Conservation (phyloP, 106 monocot species). For the Allium fistulosum region DNA sequence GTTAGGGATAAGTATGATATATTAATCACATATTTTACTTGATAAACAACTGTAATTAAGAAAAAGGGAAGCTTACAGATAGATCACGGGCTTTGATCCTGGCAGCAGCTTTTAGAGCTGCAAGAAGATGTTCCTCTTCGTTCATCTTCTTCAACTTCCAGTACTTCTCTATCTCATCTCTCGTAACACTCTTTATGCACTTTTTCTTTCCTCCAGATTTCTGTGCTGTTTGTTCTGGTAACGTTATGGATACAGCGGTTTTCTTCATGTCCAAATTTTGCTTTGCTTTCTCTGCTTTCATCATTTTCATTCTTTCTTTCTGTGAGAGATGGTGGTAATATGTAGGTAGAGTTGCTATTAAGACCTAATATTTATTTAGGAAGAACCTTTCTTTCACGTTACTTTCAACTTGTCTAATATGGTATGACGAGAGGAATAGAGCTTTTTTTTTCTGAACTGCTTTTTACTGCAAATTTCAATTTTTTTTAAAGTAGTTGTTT, state of each 20-base stretch:
- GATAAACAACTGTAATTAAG: background rate
- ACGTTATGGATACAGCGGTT: background rate
- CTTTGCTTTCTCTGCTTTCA: background rate
- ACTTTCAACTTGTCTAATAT: no score
- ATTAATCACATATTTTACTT: no score
- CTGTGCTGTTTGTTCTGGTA: background rate
- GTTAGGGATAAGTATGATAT: background rate
- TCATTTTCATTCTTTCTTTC: background rate
- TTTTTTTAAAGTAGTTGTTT: no score
- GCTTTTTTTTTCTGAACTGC: no score
- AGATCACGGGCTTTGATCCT: slow-evolving; percentile 31
- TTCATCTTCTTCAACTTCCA: slow-evolving; percentile 30
- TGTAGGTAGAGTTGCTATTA: no score
- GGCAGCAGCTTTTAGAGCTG: slow-evolving; percentile 43
- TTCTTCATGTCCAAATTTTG: background rate
- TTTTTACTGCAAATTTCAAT: no score
- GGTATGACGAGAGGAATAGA: no score
- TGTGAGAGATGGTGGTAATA: background rate
- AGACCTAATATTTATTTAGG: no score
- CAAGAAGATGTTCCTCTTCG: slow-evolving; percentile 44
- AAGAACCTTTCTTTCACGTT: no score
- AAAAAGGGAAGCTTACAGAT: slow-evolving; percentile 12
- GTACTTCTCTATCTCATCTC: slow-evolving; percentile 36
- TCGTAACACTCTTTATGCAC: slow-evolving; percentile 22
- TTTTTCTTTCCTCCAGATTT: no score